A percentile compares a stretch with the other conserved stretches of the same genome.
These are phyloP conservation scores for Arabidopsis hybrid DNA, from an alignment of 441 rosid species.

Conservation along the genomic window DNA sequence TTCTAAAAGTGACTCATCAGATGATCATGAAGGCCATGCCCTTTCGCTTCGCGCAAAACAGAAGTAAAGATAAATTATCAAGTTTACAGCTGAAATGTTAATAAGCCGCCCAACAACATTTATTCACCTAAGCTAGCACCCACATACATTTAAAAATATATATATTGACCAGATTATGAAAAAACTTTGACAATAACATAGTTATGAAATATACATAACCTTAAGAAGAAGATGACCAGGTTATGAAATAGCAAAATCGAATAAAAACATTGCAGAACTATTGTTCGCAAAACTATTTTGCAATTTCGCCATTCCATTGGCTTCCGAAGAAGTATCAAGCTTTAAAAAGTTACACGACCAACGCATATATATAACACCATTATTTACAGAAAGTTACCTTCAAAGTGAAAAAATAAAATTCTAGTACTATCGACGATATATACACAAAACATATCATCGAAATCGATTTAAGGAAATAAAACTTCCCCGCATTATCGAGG, in stretches of 20 bases:
- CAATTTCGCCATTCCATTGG: background rate
- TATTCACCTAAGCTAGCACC: constrained; percentile 14
- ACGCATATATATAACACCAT: constrained; percentile 22
- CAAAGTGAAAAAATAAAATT: constrained; percentile 11
- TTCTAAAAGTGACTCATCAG: constrained; percentile 42
- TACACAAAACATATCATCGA: constrained; percentile 40
- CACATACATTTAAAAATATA: background rate
- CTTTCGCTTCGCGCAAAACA: constrained; percentile 41
- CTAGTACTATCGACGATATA: constrained; percentile 37
- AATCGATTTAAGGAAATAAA: constrained; percentile 30
- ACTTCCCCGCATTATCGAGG: constrained; percentile 33
- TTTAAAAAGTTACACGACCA: background rate
- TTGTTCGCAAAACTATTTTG: background rate
- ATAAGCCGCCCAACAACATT: constrained; percentile 21
- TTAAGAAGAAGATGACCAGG: background rate
- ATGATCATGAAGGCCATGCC: constrained; percentile 38
- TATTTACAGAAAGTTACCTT: constrained; percentile 30
- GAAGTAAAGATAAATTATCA: constrained; percentile 20
- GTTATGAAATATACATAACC: too few relatives aligned
- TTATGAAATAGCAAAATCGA: background rate
- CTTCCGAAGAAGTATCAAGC: background rate
- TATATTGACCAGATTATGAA: background rate
- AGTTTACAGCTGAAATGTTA: constrained; percentile 17
- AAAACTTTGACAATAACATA: too few relatives aligned
- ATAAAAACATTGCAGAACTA: background rate